These are phyloP conservation scores for Phytopythium delawarense DNA, from an alignment of 352 stramenopile species.

Conservation along the genomic window DNA sequence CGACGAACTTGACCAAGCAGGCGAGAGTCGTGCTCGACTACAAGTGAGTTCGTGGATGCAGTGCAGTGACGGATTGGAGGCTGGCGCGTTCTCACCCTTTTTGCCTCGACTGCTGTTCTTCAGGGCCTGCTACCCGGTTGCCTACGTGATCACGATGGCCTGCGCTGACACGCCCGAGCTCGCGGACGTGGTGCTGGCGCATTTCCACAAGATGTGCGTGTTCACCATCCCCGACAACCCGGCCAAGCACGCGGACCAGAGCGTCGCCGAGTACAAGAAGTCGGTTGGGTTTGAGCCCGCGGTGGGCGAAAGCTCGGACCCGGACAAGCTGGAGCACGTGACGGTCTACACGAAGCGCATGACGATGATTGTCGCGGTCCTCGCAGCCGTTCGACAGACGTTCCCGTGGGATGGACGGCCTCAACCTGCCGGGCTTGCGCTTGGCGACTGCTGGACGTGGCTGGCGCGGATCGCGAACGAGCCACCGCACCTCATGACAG, in stretches of 20 bases:
- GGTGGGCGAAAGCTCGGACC: slow-evolving; percentile 52
- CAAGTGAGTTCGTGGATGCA: slow-evolving; percentile 41
- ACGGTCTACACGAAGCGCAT: slow-evolving; percentile 79
- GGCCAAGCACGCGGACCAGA: slow-evolving; percentile 46
- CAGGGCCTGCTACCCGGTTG: slow-evolving; percentile 67
- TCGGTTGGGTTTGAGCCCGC: slow-evolving; percentile 63
- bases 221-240: slow-evolving; percentile 68
- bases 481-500: slow-evolving; percentile 67
- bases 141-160: slow-evolving; percentile 73
- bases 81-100: background rate
- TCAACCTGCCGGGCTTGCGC: slow-evolving; percentile 43
- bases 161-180: slow-evolving; percentile 70
- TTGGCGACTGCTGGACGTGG: slow-evolving; percentile 74
- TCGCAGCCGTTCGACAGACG: slow-evolving; percentile 71
- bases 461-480: slow-evolving; percentile 67
- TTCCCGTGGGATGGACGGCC: slow-evolving; percentile 50
- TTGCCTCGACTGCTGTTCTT: background rate
- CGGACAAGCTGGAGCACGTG: slow-evolving; percentile 62
- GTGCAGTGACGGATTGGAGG: background rate
- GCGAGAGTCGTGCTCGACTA: slow-evolving; percentile 64
- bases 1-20: slow-evolving; percentile 66
- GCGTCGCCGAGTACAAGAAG: slow-evolving; percentile 59
- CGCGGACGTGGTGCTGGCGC: slow-evolving; percentile 61
- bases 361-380: slow-evolving; percentile 68
- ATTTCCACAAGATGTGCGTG: slow-evolving; percentile 72